Evolutionary conservation across 768 basidiomycete genomes (phyloP), one percentile per base, ranked within the genome.

Genomic region (Boletus insuetus): DNA sequence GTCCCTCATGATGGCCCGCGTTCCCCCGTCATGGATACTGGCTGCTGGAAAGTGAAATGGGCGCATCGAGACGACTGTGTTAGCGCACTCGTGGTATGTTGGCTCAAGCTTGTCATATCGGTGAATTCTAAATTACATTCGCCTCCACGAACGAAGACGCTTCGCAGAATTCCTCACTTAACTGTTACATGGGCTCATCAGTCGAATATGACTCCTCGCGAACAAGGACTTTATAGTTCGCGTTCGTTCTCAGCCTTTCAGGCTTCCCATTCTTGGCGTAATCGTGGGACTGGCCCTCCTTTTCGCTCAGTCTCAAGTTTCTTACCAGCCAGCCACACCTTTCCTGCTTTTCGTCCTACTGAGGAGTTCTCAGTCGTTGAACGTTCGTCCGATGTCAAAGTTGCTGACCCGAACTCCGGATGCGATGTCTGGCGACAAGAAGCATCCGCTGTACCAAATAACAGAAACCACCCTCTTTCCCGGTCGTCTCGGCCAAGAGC

Each of bases 111-210:
- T 42, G 8, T 45, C n/a, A 43, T 37, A 31, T 11, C 43, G 5
- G n/a, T n/a, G 22, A 42, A 44, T 45, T 19, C 52, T 59, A 37
- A 41, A 63, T 49, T 10, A 6, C 34, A 46, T 41, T 37, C 20
- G 11, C 29, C 20, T 13, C 29, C 26, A 41, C 37, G n/a, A 47
- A 51, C 8, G 29, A 52, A 92, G 90, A 82, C 87, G 5, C 76
- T 92, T 59, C 82, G 85, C 54, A 76, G 79, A 54, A 75, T 91
- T 17, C 84, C 89, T 41, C 85, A 89, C 67, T 68, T 92, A 12
- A 84, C 81, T 2, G 85, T 89, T 8, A 88, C 88, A 22, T 91
- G 90, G 89, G 87, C 89, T 17, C 89, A 91, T 67, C 85, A 86
- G 54, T 80, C 77, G 45, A 52, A 58, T 37, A 57, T 44, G 22